These are phyloP conservation scores for Colletotrichum abscissum DNA, from an alignment of 2,329 filamentous ascomycete genomes.

Conservation along the genomic window DNA sequence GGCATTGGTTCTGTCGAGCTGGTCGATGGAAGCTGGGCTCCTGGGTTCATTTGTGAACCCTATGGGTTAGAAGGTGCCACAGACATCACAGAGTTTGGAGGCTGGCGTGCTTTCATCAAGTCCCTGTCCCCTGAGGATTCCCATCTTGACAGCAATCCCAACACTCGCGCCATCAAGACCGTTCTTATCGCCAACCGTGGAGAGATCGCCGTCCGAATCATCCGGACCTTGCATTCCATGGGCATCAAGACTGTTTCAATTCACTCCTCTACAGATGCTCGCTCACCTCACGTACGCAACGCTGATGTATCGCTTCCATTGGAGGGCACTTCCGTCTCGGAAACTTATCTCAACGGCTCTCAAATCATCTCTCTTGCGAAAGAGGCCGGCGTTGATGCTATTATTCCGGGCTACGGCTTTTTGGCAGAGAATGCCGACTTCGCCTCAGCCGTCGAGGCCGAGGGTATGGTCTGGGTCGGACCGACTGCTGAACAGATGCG, in stretches of 20 bases:
- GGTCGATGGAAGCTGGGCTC: slow-evolving; percentile 45
- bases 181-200: slow-evolving; percentile 79
- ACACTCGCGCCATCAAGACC: slow-evolving; percentile 36
- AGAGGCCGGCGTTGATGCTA: slow-evolving; percentile 60
- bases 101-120: slow-evolving; percentile 45
- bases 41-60: slow-evolving; percentile 51
- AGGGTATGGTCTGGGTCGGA: slow-evolving; percentile 70
- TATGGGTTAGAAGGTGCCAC: slow-evolving; percentile 42
- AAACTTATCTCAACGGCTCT: slow-evolving; percentile 75
- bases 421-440: slow-evolving; percentile 73
- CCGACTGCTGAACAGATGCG: slow-evolving; percentile 60
- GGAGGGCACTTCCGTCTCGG: slow-evolving; percentile 54
- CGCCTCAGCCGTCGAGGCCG: slow-evolving; percentile 61
- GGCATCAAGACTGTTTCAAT: slow-evolving; percentile 77
- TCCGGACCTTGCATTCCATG: slow-evolving; percentile 73
- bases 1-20: slow-evolving; percentile 50
- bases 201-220: slow-evolving; percentile 79
- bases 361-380: slow-evolving; percentile 67
- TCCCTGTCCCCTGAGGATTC: background rate
- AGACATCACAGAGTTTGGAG: slow-evolving; percentile 46
- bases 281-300: slow-evolving; percentile 75
- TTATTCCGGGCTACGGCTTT: slow-evolving; percentile 77
- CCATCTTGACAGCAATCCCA: background rate
- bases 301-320: slow-evolving; percentile 76
- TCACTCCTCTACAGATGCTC: slow-evolving; percentile 72